These are phyloP conservation scores for Ambrosia hybrid DNA, from an alignment of 140 eudicot species.

Conservation along the genomic window DNA sequence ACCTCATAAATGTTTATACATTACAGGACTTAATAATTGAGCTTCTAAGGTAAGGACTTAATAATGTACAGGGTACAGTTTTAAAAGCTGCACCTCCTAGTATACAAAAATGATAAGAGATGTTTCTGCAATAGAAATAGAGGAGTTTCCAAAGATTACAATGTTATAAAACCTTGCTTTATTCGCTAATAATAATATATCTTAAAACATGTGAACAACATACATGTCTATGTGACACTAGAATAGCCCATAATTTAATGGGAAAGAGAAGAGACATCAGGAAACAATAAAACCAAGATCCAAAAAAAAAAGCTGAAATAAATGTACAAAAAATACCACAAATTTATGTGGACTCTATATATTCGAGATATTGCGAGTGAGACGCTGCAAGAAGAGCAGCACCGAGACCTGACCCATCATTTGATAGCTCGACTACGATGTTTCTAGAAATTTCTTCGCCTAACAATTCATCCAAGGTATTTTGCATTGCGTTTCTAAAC, in stretches of 20 bases:
- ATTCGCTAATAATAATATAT: slow-evolving; percentile 19
- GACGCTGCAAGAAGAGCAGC: slow-evolving; percentile 98
- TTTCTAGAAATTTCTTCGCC: slow-evolving; percentile 58
- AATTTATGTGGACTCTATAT: slow-evolving; percentile 39
- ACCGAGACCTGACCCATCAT: slow-evolving; percentile 94
- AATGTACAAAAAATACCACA: slow-evolving; percentile 21
- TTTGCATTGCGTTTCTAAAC: slow-evolving; percentile 62
- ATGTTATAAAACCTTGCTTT: slow-evolving; percentile 13
- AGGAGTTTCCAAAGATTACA: too few relatives aligned
- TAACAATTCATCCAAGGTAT: slow-evolving; percentile 59
- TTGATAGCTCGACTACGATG: slow-evolving; percentile 61
- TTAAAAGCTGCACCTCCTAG: too few relatives aligned
- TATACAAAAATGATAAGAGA: too few relatives aligned
- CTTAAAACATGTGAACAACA: slow-evolving; percentile 30
- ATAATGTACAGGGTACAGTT: too few relatives aligned
- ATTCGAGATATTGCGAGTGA: slow-evolving; percentile 76
- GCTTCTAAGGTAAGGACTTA: too few relatives aligned
- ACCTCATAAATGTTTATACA: too few relatives aligned
- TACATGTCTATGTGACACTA: slow-evolving; percentile 30
- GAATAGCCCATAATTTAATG: slow-evolving; percentile 20
- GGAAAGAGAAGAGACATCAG: slow-evolving; percentile 8
- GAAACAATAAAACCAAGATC: slow-evolving; percentile 17
- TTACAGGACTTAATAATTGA: too few relatives aligned
- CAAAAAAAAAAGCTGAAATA: slow-evolving; percentile 7
- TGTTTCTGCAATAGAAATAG: too few relatives aligned